phyloP scores from a whole-genome alignment of 306 rosid species.

The Trifolium repens region DNA sequence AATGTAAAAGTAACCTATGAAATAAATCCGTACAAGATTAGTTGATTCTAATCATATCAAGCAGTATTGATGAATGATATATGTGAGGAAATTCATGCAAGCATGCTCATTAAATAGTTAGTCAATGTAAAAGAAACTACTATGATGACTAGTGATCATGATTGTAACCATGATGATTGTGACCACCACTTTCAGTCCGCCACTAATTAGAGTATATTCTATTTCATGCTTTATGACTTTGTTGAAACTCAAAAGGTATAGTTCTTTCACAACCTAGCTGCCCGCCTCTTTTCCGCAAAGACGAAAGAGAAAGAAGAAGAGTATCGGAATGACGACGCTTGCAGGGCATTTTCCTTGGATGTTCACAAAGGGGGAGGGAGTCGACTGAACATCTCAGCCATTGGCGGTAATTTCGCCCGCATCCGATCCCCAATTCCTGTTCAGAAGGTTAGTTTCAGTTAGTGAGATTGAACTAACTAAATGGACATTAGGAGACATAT shows the following conservation, averaged over 20 bases:
- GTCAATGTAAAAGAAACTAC: conserved; percentile 45
- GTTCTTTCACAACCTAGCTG: no score
- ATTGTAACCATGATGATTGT: conserved; percentile 48
- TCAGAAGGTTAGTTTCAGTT: conserved; percentile 46
- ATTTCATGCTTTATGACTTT: conserved; percentile 25
- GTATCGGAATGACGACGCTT: no score
- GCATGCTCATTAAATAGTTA: conserved; percentile 46
- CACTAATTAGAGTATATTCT: conserved; percentile 35
- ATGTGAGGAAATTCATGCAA: conserved; percentile 42
- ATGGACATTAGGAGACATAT: conserved; percentile 4
- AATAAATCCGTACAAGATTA: conserved; percentile 18
- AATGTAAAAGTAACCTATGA: background rate
- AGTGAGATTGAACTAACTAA: conserved; percentile 41
- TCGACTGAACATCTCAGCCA: no score
- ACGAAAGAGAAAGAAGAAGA: no score
- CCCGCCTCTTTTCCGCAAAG: no score
- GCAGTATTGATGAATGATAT: conserved; percentile 1
- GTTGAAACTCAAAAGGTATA: conserved; percentile 37
- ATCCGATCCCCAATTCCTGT: no score
- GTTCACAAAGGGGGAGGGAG: no score
- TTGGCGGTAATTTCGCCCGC: no score
- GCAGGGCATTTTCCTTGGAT: no score
- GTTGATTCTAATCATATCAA: conserved; percentile 28
- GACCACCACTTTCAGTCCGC: conserved; percentile 45
- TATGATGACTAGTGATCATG: conserved; percentile 48